A percentile compares a stretch with the other conserved stretches of the same genome.
Conservation (phyloP, 1,284 basidiomycete species). For the Athelia psychrophila region DNA sequence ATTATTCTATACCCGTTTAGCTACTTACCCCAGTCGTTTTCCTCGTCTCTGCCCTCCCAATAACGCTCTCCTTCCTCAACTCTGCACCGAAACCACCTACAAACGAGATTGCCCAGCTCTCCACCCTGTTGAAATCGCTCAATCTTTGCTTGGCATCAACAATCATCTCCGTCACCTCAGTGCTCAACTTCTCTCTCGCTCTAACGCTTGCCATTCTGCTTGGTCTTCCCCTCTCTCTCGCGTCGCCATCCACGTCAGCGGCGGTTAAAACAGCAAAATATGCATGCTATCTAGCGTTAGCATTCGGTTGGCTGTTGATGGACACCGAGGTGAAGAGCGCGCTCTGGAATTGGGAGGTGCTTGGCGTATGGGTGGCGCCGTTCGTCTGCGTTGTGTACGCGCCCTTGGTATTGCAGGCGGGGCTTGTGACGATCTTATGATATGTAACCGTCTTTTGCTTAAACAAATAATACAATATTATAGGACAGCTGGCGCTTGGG, state of each 20-base stretch:
- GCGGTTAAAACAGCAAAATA: conserved; percentile 28
- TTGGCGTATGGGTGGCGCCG: conserved; percentile 74
- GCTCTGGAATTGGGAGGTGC: conserved; percentile 68
- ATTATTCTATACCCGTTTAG: conserved; percentile 21
- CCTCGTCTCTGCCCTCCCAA: conserved; percentile 25
- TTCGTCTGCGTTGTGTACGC: conserved; percentile 70
- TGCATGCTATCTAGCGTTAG: conserved; percentile 41
- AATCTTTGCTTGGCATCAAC: conserved; percentile 79
- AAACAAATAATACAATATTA: conserved; percentile 1
- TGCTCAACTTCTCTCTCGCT: conserved; percentile 89
- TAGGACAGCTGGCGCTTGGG: conserved; percentile 10
- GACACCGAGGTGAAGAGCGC: conserved; percentile 42
- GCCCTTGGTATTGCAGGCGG: conserved; percentile 68
- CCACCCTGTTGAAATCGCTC: conserved; percentile 61
- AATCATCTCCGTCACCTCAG: conserved; percentile 78
- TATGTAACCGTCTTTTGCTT: background rate
- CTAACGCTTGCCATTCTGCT: conserved; percentile 62
- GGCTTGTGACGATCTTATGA: conserved; percentile 43
- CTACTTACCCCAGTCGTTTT: conserved; percentile 23
- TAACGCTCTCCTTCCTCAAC: conserved; percentile 18
- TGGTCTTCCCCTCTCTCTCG: conserved; percentile 56
- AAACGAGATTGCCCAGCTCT: conserved; percentile 33
- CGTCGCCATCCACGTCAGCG: conserved; percentile 27
- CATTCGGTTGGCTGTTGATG: conserved; percentile 54
- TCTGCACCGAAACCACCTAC: conserved; percentile 12